Evolutionary conservation across 495 filamentous ascomycete species (phyloP).

Genomic region (Penicillium ucsense): DNA sequence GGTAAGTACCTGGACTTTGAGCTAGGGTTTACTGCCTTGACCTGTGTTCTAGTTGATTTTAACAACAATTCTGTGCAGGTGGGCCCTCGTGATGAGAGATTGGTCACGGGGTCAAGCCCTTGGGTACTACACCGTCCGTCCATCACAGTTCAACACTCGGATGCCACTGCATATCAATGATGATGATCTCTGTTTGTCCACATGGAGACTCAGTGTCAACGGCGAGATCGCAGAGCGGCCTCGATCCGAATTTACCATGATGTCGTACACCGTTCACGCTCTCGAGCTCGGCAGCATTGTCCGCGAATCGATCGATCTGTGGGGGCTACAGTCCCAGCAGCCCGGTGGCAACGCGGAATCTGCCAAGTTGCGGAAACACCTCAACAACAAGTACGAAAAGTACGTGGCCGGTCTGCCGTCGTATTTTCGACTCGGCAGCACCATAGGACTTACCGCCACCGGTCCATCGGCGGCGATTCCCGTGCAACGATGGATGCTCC

Average conservation of each 20-base stretch:
- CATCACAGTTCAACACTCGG: constrained; percentile 18
- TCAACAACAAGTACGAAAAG: constrained; percentile 14
- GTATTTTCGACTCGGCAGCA: constrained; percentile 18
- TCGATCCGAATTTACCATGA: constrained; percentile 21
- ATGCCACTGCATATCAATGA: constrained; percentile 20
- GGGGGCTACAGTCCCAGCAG: too few relatives aligned
- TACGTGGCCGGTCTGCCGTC: constrained; percentile 14
- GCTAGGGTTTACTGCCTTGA: too few relatives aligned
- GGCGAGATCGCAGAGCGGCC: constrained; percentile 13
- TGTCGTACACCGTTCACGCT: constrained; percentile 19
- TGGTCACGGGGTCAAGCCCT: constrained; percentile 17
- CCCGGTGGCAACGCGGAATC: neutral
- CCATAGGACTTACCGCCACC: constrained; percentile 9
- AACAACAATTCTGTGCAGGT: too few relatives aligned
- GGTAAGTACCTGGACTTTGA: neutral
- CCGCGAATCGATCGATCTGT: constrained; percentile 16
- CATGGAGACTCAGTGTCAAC: neutral
- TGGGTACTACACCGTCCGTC: constrained; percentile 19
- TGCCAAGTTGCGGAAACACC: neutral
- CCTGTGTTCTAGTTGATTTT: too few relatives aligned
- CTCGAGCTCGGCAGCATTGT: constrained; percentile 13
- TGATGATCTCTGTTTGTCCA: constrained; percentile 9
- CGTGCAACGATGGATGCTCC: constrained; percentile 22
- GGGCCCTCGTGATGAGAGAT: constrained; percentile 18
- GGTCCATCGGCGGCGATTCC: constrained; percentile 18